A percentile compares a stretch with the other conserved stretches of the same genome.
Evolutionary conservation across 2,329 filamentous ascomycete genomes (phyloP).

Genomic region (Rhinocladiella similis): DNA sequence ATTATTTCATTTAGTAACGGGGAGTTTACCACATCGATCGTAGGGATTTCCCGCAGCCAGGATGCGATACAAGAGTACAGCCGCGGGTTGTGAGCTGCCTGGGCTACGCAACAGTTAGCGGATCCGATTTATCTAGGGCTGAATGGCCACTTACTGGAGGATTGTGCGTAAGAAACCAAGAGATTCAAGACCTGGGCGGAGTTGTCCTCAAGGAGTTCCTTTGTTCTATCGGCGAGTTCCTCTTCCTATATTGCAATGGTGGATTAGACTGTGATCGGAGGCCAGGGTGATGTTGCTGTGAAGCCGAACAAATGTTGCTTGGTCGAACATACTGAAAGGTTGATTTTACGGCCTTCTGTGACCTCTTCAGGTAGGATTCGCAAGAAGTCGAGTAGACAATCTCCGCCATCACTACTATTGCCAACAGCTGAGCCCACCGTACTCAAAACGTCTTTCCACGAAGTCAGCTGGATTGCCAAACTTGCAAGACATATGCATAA

Average conservation of each 20-base stretch:
- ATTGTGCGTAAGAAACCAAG: conserved; percentile 86
- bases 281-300: conserved; percentile 44
- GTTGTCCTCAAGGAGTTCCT: conserved; percentile 88
- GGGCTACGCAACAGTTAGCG: conserved; percentile 51
- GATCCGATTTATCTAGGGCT: conserved; percentile 3
- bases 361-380: conserved; percentile 98
- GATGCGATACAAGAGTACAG: conserved; percentile 94
- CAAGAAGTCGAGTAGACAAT: conserved; percentile 92
- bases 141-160: conserved; percentile 68
- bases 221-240: conserved; percentile 81
- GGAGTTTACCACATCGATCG: conserved; percentile 79
- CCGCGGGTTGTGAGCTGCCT: conserved; percentile 81
- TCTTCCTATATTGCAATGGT: conserved; percentile 73
- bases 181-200: conserved; percentile 82
- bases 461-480: conserved; percentile 91
- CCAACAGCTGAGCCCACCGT: conserved; percentile 76
- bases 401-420: conserved; percentile 66
- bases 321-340: conserved; percentile 90
- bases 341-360: conserved; percentile 98
- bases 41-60: conserved; percentile 90
- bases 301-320: conserved; percentile 43
- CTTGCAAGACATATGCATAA: conserved; percentile 93
- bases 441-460: conserved; percentile 89
- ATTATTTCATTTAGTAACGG: conserved; percentile 80
- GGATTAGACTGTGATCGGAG: conserved; percentile 51